Conservation (phyloP, 441 rosid genomes). For the Gossypium aridum region DNA sequence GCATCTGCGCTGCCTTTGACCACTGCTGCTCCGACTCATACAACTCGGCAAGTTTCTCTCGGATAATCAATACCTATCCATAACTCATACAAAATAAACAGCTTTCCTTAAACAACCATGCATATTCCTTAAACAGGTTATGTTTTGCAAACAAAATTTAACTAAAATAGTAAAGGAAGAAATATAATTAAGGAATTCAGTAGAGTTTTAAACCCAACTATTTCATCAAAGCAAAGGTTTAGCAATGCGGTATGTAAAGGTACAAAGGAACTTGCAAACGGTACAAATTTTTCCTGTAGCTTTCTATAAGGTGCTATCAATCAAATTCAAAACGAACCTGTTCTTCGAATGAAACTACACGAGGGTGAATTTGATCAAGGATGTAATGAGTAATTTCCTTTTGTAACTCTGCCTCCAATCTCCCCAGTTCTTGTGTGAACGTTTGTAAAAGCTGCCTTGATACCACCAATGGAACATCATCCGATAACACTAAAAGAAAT, state of each 20-base stretch:
- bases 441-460: conserved; percentile 94
- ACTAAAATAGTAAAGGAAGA: not conserved
- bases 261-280: too few relatives aligned
- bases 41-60: conserved; percentile 95
- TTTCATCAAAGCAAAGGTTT: not conserved
- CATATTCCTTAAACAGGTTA: not conserved
- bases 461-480: conserved; percentile 87
- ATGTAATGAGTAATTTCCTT: conserved; percentile 88
- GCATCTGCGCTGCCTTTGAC: conserved; percentile 99
- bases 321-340: conserved; percentile 46
- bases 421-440: conserved; percentile 81
- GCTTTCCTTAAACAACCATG: not conserved
- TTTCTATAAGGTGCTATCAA: not conserved
- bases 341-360: conserved; percentile 98
- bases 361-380: conserved; percentile 91
- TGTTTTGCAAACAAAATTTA: not conserved
- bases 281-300: not conserved
- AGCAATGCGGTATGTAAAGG: not conserved
- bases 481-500: conserved; percentile 76
- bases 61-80: conserved; percentile 66
- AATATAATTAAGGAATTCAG: not conserved
- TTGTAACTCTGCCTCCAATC: conserved; percentile 70
- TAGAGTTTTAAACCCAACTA: not conserved
- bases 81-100: conserved; percentile 7
- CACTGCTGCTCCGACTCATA: conserved; percentile 92